phyloP scores from a whole-genome alignment of 1,284 basidiomycete genomes.

The Tylopilus sp. region DNA sequence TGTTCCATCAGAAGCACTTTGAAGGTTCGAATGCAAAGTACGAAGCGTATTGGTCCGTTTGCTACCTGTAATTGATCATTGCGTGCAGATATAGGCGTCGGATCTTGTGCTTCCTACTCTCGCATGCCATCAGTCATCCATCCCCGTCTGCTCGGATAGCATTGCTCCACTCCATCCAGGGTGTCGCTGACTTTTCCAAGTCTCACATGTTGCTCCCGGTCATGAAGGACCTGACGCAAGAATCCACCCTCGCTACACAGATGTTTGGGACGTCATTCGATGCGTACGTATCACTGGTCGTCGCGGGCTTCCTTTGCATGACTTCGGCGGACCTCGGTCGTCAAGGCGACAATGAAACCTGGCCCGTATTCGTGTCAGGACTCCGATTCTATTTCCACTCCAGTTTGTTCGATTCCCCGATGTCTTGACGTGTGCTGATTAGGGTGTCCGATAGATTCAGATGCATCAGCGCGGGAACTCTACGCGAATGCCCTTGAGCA shows the following conservation, averaged over 20 bases:
- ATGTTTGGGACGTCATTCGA: constrained; percentile 33
- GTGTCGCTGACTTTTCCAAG: constrained; percentile 64
- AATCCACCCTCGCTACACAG: constrained; percentile 14
- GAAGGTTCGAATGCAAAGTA: constrained; percentile 48
- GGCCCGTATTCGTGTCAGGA: constrained; percentile 46
- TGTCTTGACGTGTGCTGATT: constrained; percentile 3
- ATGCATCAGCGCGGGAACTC: constrained; percentile 35
- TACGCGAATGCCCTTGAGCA: constrained; percentile 45
- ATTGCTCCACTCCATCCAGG: constrained; percentile 58
- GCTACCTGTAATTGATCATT: constrained; percentile 10
- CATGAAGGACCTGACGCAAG: constrained; percentile 44
- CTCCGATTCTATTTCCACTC: constrained; percentile 46
- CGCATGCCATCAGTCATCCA: constrained; percentile 71
- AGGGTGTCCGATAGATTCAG: constrained; percentile 26
- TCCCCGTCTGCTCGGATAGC: constrained; percentile 48
- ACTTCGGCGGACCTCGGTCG: constrained; percentile 43
- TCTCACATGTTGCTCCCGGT: constrained; percentile 62
- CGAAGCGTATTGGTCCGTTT: constrained; percentile 20
- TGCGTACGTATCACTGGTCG: constrained; percentile 46
- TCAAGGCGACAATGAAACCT: constrained; percentile 36
- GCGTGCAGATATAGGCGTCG: constrained; percentile 65
- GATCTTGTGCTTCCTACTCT: constrained; percentile 76
- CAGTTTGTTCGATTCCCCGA: constrained; percentile 34
- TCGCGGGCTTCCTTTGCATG: constrained; percentile 55
- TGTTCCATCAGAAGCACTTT: constrained; percentile 64